Evolutionary conservation across 441 rosid species (phyloP).

Genomic region (Mallotus japonicus): DNA sequence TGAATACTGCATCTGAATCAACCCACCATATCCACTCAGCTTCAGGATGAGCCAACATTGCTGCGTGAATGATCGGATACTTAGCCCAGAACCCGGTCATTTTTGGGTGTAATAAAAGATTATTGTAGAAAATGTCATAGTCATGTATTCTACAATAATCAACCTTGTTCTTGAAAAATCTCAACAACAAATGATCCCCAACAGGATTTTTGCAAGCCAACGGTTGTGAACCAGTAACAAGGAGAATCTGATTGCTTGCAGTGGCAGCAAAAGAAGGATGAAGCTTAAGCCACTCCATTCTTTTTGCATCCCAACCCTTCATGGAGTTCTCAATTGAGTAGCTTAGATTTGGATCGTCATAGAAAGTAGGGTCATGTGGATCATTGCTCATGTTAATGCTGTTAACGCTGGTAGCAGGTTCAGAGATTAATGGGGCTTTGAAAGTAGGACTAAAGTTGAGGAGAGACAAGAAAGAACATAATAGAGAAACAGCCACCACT

Average conservation of each 20-base stretch:
- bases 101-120: constrained; percentile 61
- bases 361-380: constrained; percentile 48
- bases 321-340: constrained; percentile 49
- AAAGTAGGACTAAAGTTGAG: background rate
- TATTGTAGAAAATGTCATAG: constrained; percentile 70
- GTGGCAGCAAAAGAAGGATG: constrained; percentile 55
- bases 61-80: constrained; percentile 58
- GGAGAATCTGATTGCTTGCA: constrained; percentile 46
- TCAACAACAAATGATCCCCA: constrained; percentile 69
- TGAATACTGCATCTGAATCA: constrained; percentile 81
- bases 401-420: background rate
- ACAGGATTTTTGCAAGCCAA: constrained; percentile 64
- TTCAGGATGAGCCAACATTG: constrained; percentile 94
- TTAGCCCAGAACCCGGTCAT: constrained; percentile 84
- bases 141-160: constrained; percentile 84
- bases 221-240: constrained; percentile 82
- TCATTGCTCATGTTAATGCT: constrained; percentile 27
- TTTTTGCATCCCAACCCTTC: constrained; percentile 67
- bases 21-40: constrained; percentile 99
- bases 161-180: constrained; percentile 86
- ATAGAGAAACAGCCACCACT: constrained; percentile 1
- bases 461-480: background rate
- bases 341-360: constrained; percentile 64
- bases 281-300: constrained; percentile 57
- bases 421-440: background rate